Percentiles rank a stretch among this genome's conserved stretches.
phyloP scores from a whole-genome alignment of 23 red algal species.

The Gracilaria caudata region DNA sequence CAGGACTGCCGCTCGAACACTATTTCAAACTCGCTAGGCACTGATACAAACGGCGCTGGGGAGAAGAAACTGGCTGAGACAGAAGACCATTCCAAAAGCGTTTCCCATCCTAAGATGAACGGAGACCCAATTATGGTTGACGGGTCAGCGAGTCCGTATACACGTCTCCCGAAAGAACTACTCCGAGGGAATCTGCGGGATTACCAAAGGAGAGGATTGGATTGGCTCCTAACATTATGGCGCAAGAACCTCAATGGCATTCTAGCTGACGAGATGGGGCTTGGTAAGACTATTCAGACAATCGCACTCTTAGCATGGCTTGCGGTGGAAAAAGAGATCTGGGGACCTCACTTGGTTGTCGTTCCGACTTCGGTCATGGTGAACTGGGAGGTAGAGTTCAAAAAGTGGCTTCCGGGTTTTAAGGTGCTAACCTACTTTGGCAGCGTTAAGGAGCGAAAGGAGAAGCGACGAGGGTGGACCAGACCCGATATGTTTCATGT shows the following conservation, averaged over 20 bases:
- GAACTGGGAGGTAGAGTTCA: constrained; percentile 98
- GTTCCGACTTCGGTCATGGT: constrained; percentile 95
- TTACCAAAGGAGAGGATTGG: constrained; percentile 86
- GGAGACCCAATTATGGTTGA: background rate
- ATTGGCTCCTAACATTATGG: constrained; percentile 89
- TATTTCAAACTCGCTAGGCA: background rate
- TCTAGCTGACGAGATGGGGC: constrained; percentile 98
- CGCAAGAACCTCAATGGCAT: constrained; percentile 93
- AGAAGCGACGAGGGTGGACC: constrained; percentile 85
- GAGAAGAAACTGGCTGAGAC: background rate
- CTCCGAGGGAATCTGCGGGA: constrained; percentile 77
- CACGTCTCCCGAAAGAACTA: constrained; percentile 52
- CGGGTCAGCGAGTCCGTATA: background rate
- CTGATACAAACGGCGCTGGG: background rate
- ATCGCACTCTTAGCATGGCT: constrained; percentile 92
- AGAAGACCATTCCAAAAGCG: background rate
- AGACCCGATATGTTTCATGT: constrained; percentile 88
- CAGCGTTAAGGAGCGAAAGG: constrained; percentile 69
- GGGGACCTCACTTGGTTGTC: constrained; percentile 93
- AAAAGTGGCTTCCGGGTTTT: constrained; percentile 89
- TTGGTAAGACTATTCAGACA: constrained; percentile 96
- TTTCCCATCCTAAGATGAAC: background rate
- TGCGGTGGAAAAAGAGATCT: constrained; percentile 72
- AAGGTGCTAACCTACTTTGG: constrained; percentile 92
- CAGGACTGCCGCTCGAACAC: background rate